Evolutionary conservation across 805 yeast genomes (phyloP), one percentile per base, ranked within the genome.

Genomic region (Brettanomyces naardenensis): DNA sequence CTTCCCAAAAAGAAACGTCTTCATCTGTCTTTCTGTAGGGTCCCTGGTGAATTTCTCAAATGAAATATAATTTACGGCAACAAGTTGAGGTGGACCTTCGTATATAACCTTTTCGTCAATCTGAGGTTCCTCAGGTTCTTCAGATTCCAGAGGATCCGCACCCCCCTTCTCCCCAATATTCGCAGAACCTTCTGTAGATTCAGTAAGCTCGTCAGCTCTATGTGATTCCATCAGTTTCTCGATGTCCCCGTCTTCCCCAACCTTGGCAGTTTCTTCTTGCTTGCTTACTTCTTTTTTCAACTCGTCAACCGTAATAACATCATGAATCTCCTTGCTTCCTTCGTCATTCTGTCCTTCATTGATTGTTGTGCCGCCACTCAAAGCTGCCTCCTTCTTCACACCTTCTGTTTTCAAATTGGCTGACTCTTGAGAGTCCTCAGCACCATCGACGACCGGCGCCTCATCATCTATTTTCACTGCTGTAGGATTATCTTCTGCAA

Each of bases 11-110:
- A 84, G 52, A n/a, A 59, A 53, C 2, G 49, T 44, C 25, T 62
- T 61, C 19, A 72, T 51, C 10, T 59, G 56, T 6, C 58, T 51
- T 5, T 28, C 32, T 3, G 54, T 41, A n/a, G 50, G 40, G 3
- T 60, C 59, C 19, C 55, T 59, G 3, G 38, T 21, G 45, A 75
- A 74, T 27, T 71, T 72, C 42, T 76, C 66, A 32, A 83, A 61
- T 2, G 73, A 65, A 0, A 86, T 55, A 29, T 63, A 63, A 46
- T 79, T 76, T 26, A 73, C 65, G 1, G 76, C 66, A 2, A 80
- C 76, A 37, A 66, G 66, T 49, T 78, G 87, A 2, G 64, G 57
- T 1, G 95, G 95, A 0, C 95, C 95, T 54, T 78, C 80, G 47
- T 67, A 76, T 0, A 64, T 43, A 6, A 38, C 32, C 19, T 39